Base-by-base conservation (phyloP, 495 filamentous ascomycete genomes). In the Delitschia confertaspora region DNA sequence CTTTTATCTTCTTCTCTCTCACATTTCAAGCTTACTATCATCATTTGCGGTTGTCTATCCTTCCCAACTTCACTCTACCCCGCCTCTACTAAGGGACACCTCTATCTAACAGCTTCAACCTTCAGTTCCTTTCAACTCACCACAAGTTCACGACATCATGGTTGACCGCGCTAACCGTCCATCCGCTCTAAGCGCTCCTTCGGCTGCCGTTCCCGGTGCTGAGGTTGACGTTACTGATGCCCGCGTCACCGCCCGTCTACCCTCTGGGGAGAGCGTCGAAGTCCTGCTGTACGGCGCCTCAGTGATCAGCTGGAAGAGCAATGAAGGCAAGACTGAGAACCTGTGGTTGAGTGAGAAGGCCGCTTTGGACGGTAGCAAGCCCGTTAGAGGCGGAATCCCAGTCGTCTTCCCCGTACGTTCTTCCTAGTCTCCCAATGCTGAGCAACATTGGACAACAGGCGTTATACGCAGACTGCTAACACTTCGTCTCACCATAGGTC, bases 251-350 rank as follows among this genome's bases (percentile, higher is more conserved):
- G 83, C 86, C 43, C 73, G 71, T 37, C 68, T 96, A 47, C 82
- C 91, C 8, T 82, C 82, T 8, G 85, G 93, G 49, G 88, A 96
- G 62, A 82, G 75, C 33, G 76, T 93, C 51, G 76, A 83, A 36
- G 71, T 99, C 33, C 71, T 96, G 36, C 77, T 95, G 8, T 83
- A 85, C 59, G 93, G 93, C 42, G 93, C 93, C 0, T 96, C 93
- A 7, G 80, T 96, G 44, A 81, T 82, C 44, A 86, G 80, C 54
- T 99, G 93, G 93, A 93, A 89, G 70, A 73, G 79, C 49, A 74
- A 75, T 23, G 65, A 69, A 26, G 88, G 87, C 47, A 64, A 75
- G 45, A 51, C 40, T 17, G 93, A 98, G 70, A 88, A 84, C 62
- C 70, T 99, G 30, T 99, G 88, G 69, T 47, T 96, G 42, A 89